Evolutionary conservation across 108 stramenopile genomes (phyloP), one percentile per base, ranked within the genome.

Genomic region (Licmophora abbreviata): DNA sequence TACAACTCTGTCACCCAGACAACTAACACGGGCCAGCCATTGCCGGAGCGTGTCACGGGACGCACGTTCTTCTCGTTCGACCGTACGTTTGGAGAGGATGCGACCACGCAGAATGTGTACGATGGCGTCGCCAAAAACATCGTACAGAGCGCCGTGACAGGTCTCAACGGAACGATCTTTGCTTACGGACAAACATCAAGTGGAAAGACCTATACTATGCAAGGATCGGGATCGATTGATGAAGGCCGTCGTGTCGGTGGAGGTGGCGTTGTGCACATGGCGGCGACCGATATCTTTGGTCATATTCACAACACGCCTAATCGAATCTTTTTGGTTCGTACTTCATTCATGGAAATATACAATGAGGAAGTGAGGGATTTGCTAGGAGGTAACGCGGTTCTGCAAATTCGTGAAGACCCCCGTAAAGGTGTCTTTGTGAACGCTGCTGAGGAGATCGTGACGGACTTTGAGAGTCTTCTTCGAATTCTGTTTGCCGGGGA

Each of bases 321-420:
- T 24, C 66, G 85, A 10, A 68, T 76, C 20, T 96, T 93, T 66
- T 51, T 94, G 9, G 75, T 96, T 20, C 77, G 95, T 29, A 92
- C 92, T 1, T 94, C 92, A 21, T 99, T 95, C 57, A 71, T 99
- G 47, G 99, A 99, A 60, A 97, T 99, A 48, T 99, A 99, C 76
- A 98, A 99, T 63, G 99, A 99, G 69, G 89, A 96, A 45, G 94
- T 99, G 4, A 64, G 93, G 3, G 99, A 99, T 71, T 66, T 99
- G 51, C 75, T 99, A 0, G 61, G 70, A 18, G 40, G 61, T 14
- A 64, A 54, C 11, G 53, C 66, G 26, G 68, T 73, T 0, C 37
- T 90, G 11, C 59, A 71, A 29, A 80, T 99, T 32, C 69, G 96
- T 4, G 97, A 98, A 68, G 94, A 97, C 71, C 94, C 94, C 17